Evolutionary conservation across 2,329 filamentous ascomycete genomes (phyloP).

Genomic region (Davidsoniella virescens): DNA sequence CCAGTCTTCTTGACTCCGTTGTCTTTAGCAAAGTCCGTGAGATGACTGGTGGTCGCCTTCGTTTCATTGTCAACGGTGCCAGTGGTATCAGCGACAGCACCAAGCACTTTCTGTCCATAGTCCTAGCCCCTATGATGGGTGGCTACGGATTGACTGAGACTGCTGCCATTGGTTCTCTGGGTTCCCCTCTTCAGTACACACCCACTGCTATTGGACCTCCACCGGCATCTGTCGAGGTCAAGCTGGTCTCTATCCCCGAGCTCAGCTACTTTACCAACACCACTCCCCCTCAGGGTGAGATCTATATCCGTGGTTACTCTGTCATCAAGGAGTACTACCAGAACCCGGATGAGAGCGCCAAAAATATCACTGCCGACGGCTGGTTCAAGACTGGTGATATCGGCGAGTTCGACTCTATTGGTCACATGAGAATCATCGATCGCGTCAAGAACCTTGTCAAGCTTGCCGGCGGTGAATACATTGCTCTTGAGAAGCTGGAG

Average conservation of each 20-base stretch:
- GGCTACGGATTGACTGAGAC: conserved; percentile 96
- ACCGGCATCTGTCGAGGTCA: conserved; percentile 64
- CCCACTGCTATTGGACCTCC: conserved; percentile 62
- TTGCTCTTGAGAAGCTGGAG: conserved; percentile 91
- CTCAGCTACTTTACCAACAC: conserved; percentile 67
- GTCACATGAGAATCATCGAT: conserved; percentile 77
- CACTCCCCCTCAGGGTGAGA: conserved; percentile 74
- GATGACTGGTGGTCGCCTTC: conserved; percentile 72
- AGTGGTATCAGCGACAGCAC: conserved; percentile 81
- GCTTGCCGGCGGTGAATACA: conserved; percentile 89
- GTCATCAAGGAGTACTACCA: conserved; percentile 69
- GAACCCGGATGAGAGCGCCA: conserved; percentile 70
- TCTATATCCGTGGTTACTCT: conserved; percentile 66
- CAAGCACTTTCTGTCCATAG: conserved; percentile 77
- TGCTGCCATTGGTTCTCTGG: conserved; percentile 64
- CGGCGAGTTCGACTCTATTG: conserved; percentile 67
- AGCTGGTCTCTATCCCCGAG: conserved; percentile 79
- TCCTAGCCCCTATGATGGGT: conserved; percentile 82
- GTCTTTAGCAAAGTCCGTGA: conserved; percentile 89
- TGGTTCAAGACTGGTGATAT: conserved; percentile 98
- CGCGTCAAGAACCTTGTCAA: conserved; percentile 98
- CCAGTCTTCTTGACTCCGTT: conserved; percentile 56
- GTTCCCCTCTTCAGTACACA: conserved; percentile 74
- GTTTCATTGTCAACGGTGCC: conserved; percentile 87
- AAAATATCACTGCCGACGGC: conserved; percentile 62